phyloP scores from a whole-genome alignment of 1,139 yeast species.

The Debaryomyces robertsiae region DNA sequence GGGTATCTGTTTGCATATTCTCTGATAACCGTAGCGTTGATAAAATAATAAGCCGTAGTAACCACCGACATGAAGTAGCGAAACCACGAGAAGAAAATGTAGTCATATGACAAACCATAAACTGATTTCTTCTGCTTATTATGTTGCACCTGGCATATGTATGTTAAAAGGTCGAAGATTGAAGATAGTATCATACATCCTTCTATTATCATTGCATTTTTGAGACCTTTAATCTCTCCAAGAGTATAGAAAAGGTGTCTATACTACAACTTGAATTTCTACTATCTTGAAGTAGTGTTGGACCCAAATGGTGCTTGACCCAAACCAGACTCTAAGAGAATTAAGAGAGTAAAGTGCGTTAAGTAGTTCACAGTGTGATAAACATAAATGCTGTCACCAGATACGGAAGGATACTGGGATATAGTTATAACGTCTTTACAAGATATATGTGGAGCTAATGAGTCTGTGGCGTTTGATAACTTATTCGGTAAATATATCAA shows the following conservation, averaged over 20 bases:
- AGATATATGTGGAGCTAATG: conserved; percentile 66
- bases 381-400: conserved; percentile 19
- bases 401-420: conserved; percentile 67
- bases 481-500: conserved; percentile 32
- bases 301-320: not conserved
- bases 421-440: conserved; percentile 65
- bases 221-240: too few relatives aligned
- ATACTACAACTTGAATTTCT: too few relatives aligned
- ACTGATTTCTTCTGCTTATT: conserved; percentile 26
- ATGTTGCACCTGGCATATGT: conserved; percentile 21
- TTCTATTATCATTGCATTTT: conserved; percentile 12
- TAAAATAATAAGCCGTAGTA: conserved; percentile 20
- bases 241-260: too few relatives aligned
- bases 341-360: too few relatives aligned
- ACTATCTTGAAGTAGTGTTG: not conserved
- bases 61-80: conserved; percentile 16
- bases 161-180: conserved; percentile 13
- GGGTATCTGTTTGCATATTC: conserved; percentile 26
- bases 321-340: too few relatives aligned
- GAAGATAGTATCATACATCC: conserved; percentile 15
- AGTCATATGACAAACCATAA: conserved; percentile 34
- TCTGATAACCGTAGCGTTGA: conserved; percentile 11
- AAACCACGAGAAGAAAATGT: conserved; percentile 18
- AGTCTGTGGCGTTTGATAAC: conserved; percentile 54
- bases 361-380: not conserved